Evolutionary conservation across 2,329 filamentous ascomycete genomes (phyloP).

Genomic region (Fusarium coicis): DNA sequence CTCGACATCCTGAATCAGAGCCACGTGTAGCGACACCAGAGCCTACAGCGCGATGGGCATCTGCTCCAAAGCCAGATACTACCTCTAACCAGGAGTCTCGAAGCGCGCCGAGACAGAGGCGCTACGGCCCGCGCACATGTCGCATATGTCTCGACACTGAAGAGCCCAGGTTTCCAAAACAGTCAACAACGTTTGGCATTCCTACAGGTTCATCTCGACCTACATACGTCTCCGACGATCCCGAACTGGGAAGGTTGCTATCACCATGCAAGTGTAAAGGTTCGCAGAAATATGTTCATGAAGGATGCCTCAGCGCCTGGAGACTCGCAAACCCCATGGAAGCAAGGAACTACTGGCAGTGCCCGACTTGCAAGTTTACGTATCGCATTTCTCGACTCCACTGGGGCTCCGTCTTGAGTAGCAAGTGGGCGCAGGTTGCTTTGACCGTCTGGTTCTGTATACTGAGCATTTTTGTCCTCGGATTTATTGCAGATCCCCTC

Average conservation of each 20-base stretch:
- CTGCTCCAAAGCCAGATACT: constrained; percentile 8
- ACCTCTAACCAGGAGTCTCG: constrained; percentile 16
- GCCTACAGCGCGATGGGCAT: constrained; percentile 3
- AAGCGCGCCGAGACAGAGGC: constrained; percentile 42
- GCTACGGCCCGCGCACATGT: constrained; percentile 80
- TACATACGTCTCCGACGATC: constrained; percentile 78
- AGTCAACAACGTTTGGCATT: constrained; percentile 48
- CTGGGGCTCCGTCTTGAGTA: constrained; percentile 77
- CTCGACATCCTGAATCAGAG: constrained; percentile 23
- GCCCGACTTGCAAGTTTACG: constrained; percentile 85
- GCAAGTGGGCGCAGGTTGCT: constrained; percentile 71
- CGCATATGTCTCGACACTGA: constrained; percentile 86
- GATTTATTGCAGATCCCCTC: constrained; percentile 92
- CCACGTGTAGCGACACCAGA: constrained; percentile 7
- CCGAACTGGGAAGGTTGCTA: constrained; percentile 79
- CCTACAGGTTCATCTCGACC: constrained; percentile 49
- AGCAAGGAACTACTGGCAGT: constrained; percentile 83
- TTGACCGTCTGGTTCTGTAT: constrained; percentile 80
- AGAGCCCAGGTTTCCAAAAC: constrained; percentile 58
- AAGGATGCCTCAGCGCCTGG: constrained; percentile 88
- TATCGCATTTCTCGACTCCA: constrained; percentile 83
- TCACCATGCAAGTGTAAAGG: constrained; percentile 95
- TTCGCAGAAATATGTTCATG: constrained; percentile 92
- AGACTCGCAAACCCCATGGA: constrained; percentile 74
- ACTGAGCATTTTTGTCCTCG: constrained; percentile 80